Base-by-base conservation (phyloP, 305 asterid genomes). In the Fraxinus nigra region DNA sequence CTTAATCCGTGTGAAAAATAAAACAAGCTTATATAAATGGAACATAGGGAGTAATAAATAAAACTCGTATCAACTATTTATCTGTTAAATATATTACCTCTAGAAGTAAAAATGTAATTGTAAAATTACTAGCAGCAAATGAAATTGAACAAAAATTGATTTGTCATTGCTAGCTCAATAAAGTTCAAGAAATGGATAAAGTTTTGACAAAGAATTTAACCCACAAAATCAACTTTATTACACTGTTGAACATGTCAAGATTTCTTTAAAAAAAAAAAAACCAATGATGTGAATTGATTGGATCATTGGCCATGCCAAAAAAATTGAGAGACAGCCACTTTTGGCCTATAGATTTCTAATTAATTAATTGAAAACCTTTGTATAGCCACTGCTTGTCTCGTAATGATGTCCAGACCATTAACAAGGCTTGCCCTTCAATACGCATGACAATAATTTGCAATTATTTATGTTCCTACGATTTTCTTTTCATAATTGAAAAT, bases 401-500 rank as follows among this genome's bases (percentile, higher is more conserved):
- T 65, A 24, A 65, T 65, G 74, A 67, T 67, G 74, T 67, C 4
- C 20, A 9, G 33, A 22, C 72, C 72, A 63, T 63, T 63, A 63
- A 24, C 72, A 22, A 1, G 72, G 72, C 72, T 63, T 63, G 34
- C n/a, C 74, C 74, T 67, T 28, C 74, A 67, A 67, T 67, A 67
- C 74, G 74, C 74, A 28, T 67, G 74, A 67, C 37, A 67, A 67
- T 67, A 24, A 67, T 28, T 67, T 28, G 74, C 74, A 67, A 67
- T 28, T 24, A 67, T 67, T 28, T 67, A 67, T 67, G 74, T 67
- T 28, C 30, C 18, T 28, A 67, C 10, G 74, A 28, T 28, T 28
- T 28, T 24, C 35, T 28, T 28, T 24, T 67, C 74, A 67, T 67
- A 28, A 67, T 67, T 67, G 9, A 67, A 67, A 67, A 24, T 67